Conservation (phyloP, 305 asterid genomes). For the Solanum hybrid region DNA sequence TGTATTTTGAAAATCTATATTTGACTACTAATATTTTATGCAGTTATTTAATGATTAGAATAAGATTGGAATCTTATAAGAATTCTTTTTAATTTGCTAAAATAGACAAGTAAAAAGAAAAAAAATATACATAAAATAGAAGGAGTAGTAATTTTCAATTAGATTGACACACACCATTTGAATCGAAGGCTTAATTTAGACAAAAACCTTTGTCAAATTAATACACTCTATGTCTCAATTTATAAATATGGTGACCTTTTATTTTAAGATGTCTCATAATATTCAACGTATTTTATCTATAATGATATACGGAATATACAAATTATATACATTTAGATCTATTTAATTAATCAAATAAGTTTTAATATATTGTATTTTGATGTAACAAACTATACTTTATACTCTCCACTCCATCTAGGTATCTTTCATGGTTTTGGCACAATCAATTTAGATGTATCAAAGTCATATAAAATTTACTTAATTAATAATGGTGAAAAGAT, state of each 20-base stretch:
- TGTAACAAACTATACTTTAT: neutral
- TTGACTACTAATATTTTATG: neutral
- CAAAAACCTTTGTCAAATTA: neutral
- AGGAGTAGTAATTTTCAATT: neutral
- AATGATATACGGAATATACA: neutral
- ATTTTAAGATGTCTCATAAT: neutral
- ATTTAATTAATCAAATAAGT: neutral
- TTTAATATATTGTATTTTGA: neutral
- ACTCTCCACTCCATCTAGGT: neutral
- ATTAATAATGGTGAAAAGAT: neutral
- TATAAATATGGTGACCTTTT: neutral
- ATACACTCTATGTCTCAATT: neutral
- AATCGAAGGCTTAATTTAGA: neutral
- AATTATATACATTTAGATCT: neutral
- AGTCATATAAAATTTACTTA: neutral
- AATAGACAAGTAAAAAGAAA: neutral
- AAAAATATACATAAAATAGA: neutral
- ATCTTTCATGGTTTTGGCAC: neutral
- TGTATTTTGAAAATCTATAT: neutral
- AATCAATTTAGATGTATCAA: neutral
- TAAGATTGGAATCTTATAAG: neutral
- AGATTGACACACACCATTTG: neutral
- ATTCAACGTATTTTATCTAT: neutral
- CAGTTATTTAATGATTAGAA: neutral
- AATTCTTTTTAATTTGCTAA: neutral